A percentile compares a stretch with the other conserved stretches of the same genome.
phyloP scores from a whole-genome alignment of 2,329 filamentous ascomycete species.

The Fusarium newnesense region DNA sequence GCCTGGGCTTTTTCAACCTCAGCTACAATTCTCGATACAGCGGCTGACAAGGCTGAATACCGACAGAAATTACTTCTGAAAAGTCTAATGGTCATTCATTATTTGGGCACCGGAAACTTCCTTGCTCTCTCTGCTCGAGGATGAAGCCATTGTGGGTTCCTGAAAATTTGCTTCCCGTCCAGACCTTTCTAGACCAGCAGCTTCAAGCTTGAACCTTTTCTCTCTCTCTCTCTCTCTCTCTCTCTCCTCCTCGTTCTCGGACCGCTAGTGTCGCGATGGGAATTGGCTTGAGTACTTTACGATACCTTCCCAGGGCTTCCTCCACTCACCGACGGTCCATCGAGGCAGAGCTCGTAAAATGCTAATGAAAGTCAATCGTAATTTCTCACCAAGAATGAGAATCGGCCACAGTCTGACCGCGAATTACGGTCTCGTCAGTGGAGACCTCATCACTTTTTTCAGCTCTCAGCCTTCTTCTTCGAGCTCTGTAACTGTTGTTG shows the following conservation, averaged over 20 bases:
- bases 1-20: conserved; percentile 16
- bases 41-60: conserved; percentile 9
- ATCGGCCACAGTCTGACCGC: conserved; percentile 28
- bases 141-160: conserved; percentile 27
- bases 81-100: conserved; percentile 10
- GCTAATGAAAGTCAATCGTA: conserved; percentile 3
- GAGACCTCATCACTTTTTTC: conserved; percentile 12
- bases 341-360: conserved; percentile 1
- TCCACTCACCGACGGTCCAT: conserved; percentile 2
- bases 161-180: conserved; percentile 32
- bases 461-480: conserved; percentile 1
- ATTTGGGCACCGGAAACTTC: conserved; percentile 2
- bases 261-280: conserved; percentile 20
- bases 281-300: conserved; percentile 12
- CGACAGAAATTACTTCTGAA: not conserved
- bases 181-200: conserved; percentile 29
- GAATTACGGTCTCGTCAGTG: conserved; percentile 1
- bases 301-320: conserved; percentile 8
- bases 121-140: conserved; percentile 4
- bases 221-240: not conserved
- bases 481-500: conserved; percentile 1
- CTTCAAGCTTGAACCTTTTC: conserved; percentile 17
- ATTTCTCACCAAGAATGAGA: conserved; percentile 10
- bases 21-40: not conserved
- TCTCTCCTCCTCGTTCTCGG: not conserved